Evolutionary conservation across 805 yeast genomes (phyloP).

Genomic region (Starmerella stigmatis): DNA sequence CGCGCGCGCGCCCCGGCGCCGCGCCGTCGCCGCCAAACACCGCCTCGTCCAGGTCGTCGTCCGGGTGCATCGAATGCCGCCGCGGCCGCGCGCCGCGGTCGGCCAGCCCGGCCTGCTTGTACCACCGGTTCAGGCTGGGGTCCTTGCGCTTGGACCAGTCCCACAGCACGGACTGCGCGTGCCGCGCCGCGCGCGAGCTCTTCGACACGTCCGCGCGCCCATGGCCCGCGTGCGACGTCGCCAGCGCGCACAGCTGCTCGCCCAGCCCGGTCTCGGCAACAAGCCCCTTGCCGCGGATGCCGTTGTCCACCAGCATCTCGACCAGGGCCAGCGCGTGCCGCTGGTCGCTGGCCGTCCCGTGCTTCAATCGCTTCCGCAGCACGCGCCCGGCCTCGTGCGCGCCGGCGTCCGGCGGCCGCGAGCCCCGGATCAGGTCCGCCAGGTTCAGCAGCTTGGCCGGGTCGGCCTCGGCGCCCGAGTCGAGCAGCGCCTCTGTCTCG

Average conservation of each 20-base stretch:
- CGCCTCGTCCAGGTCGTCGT: conserved; percentile 18
- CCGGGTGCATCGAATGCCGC: conserved; percentile 17
- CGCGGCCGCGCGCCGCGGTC: conserved; percentile 5
- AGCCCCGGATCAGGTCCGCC: conserved; percentile 41
- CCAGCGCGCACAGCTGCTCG: conserved; percentile 38
- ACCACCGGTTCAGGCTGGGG: conserved; percentile 9
- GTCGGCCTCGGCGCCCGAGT: conserved; percentile 30
- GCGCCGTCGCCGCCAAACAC: conserved; percentile 10
- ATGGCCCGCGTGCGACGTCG: conserved; percentile 31
- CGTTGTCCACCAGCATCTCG: conserved; percentile 50
- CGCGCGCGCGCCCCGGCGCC: neutral
- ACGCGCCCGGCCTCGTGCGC: conserved; percentile 83
- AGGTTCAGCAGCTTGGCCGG: conserved; percentile 47
- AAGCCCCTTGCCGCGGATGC: conserved; percentile 19
- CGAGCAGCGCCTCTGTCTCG: conserved; percentile 32
- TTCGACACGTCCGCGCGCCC: conserved; percentile 5
- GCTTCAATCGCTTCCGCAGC: conserved; percentile 74
- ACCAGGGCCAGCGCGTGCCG: conserved; percentile 54
- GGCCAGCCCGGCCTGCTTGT: conserved; percentile 17
- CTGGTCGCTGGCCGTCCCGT: conserved; percentile 62
- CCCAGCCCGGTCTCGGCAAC: conserved; percentile 22
- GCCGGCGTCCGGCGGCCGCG: conserved; percentile 30
- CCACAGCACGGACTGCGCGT: conserved; percentile 42
- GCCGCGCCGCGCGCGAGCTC: conserved; percentile 37
- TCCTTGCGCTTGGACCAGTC: conserved; percentile 48